These are phyloP conservation scores for Pulveroboletus sp. DNA, from an alignment of 768 basidiomycete species.

Conservation along the genomic window DNA sequence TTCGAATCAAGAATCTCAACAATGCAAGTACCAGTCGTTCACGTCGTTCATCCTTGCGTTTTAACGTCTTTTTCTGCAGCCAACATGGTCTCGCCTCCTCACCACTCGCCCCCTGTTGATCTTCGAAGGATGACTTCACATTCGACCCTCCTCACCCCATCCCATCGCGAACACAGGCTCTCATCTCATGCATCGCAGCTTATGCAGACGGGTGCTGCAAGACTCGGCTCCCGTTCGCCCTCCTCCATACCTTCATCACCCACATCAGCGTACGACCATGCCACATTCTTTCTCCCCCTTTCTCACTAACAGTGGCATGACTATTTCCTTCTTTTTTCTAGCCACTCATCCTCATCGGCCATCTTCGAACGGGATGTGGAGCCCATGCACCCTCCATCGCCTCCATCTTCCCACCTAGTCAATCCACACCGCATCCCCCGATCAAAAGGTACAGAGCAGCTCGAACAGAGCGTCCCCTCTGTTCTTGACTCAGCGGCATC, in stretches of 20 bases:
- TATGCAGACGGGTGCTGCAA: constrained; percentile 37
- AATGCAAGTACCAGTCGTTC: constrained; percentile 10
- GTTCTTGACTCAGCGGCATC: constrained; percentile 82
- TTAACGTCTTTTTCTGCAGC: constrained; percentile 8
- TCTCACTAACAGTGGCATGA: constrained; percentile 4
- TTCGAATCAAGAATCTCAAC: constrained; percentile 15
- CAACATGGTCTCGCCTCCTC: constrained; percentile 15
- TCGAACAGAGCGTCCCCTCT: constrained; percentile 78
- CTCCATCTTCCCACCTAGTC: constrained; percentile 33
- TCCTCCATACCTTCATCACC: constrained; percentile 77
- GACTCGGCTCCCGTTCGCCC: constrained; percentile 61
- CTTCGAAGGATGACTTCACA: constrained; percentile 55
- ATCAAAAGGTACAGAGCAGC: constrained; percentile 64
- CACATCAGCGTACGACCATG: constrained; percentile 60
- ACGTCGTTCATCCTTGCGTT: not conserved
- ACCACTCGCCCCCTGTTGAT: constrained; percentile 37
- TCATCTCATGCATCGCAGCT: constrained; percentile 47
- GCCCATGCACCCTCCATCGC: constrained; percentile 39
- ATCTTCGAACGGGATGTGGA: constrained; percentile 94
- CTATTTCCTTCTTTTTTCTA: constrained; percentile 1
- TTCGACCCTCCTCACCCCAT: constrained; percentile 37
- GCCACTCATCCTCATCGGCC: constrained; percentile 77
- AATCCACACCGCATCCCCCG: constrained; percentile 75
- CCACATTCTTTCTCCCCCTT: constrained; percentile 7
- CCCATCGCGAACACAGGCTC: constrained; percentile 36